Conservation (phyloP, 345 rosid genomes). For the Eucalyptus microcorys region DNA sequence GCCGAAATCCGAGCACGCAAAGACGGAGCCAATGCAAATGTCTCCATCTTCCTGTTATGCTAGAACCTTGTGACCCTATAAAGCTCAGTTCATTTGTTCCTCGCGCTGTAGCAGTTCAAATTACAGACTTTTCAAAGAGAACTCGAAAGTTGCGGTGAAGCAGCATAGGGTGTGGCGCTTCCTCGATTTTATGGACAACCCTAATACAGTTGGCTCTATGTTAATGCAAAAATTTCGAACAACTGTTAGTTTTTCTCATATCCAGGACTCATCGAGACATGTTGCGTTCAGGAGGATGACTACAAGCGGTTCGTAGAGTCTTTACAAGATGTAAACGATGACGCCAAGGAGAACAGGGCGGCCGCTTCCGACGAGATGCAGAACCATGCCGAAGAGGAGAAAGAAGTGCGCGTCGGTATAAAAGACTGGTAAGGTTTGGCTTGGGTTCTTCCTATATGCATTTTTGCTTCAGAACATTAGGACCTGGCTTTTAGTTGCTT, state of each 20-base stretch:
- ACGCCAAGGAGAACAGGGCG: not conserved
- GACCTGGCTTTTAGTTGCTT: not conserved
- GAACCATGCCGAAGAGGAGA: not conserved
- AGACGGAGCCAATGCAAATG: not conserved
- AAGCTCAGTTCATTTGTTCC: not conserved
- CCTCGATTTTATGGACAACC: not conserved
- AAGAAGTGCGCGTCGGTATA: conserved; percentile 48
- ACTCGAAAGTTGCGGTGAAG: not conserved
- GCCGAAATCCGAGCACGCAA: not conserved
- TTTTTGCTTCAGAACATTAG: not conserved
- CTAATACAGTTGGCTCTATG: not conserved
- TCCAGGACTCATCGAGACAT: not conserved
- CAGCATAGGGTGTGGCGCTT: not conserved
- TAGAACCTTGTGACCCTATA: not conserved
- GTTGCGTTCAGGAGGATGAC: conserved; percentile 34
- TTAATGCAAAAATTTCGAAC: not conserved
- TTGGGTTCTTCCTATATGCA: not conserved
- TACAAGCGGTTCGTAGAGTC: conserved; percentile 53
- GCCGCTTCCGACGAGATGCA: not conserved
- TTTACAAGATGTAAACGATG: conserved; percentile 23
- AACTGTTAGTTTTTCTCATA: not conserved
- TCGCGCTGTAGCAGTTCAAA: not conserved
- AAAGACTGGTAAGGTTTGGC: conserved; percentile 55
- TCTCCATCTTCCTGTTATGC: not conserved
- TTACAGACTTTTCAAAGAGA: not conserved